These are phyloP conservation scores for Strobilomyces echinocephalus DNA, from an alignment of 768 basidiomycete genomes.

Conservation along the genomic window DNA sequence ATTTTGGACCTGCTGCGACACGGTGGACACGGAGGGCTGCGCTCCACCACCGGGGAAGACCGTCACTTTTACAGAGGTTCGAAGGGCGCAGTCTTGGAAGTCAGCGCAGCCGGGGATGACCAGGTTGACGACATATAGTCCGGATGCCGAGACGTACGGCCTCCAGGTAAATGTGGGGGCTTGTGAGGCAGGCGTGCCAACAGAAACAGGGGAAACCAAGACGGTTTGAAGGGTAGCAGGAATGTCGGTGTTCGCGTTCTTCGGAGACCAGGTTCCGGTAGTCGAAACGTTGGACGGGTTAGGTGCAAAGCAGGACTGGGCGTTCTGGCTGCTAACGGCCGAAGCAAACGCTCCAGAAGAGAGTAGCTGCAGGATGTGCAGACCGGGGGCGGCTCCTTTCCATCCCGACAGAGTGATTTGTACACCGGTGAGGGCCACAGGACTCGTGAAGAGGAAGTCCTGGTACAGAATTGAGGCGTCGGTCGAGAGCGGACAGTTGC, in stretches of 20 bases:
- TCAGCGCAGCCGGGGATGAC: conserved; percentile 82
- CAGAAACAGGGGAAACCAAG: conserved; percentile 60
- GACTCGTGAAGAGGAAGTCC: conserved; percentile 79
- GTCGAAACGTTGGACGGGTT: conserved; percentile 61
- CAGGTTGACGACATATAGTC: conserved; percentile 79
- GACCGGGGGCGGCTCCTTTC: conserved; percentile 69
- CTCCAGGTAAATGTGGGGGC: conserved; percentile 86
- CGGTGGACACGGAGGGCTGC: conserved; percentile 58
- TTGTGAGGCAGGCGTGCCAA: conserved; percentile 53
- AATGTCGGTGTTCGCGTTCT: conserved; percentile 64
- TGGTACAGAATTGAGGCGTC: conserved; percentile 79
- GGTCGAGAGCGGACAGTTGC: conserved; percentile 74
- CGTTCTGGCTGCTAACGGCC: conserved; percentile 56
- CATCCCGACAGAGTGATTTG: conserved; percentile 77
- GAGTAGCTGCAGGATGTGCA: conserved; percentile 89
- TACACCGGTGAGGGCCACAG: conserved; percentile 77
- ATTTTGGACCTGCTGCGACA: conserved; percentile 65
- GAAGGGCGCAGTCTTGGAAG: conserved; percentile 71
- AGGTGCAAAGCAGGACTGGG: conserved; percentile 72
- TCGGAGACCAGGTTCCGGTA: conserved; percentile 67
- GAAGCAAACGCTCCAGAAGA: conserved; percentile 91
- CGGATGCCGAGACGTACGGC: conserved; percentile 88
- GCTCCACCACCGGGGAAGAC: conserved; percentile 74
- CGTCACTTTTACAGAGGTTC: conserved; percentile 79
- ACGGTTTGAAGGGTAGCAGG: conserved; percentile 77